Conservation (phyloP, 495 filamentous ascomycete genomes). For the Aspergillus funiculosus region DNA sequence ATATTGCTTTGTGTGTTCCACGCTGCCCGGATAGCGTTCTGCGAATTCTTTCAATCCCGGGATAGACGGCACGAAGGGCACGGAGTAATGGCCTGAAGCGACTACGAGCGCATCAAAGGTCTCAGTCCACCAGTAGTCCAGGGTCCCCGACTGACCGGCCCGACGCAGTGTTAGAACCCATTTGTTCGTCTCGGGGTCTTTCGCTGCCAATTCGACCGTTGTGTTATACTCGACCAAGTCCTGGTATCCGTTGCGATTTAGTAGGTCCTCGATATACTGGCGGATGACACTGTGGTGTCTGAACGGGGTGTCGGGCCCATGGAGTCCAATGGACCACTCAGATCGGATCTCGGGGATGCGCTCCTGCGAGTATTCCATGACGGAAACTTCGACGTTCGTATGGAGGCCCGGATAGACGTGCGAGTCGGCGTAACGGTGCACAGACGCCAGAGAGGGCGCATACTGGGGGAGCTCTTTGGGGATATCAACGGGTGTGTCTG, state of each 20-base stretch:
- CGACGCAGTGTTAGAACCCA: conserved; percentile 36
- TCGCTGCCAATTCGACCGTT: conserved; percentile 37
- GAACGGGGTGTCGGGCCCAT: conserved; percentile 36
- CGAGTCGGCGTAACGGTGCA: conserved; percentile 46
- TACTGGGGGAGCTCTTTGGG: conserved; percentile 43
- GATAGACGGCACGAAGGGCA: conserved; percentile 64
- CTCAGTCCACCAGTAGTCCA: conserved; percentile 43
- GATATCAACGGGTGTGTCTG: conserved; percentile 44
- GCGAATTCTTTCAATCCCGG: conserved; percentile 35
- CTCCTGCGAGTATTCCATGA: conserved; percentile 40
- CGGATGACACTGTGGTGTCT: conserved; percentile 35
- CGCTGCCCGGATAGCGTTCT: conserved; percentile 27
- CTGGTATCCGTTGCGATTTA: conserved; percentile 31
- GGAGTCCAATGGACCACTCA: conserved; percentile 31
- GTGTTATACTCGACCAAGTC: conserved; percentile 37
- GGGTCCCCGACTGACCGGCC: conserved; percentile 17
- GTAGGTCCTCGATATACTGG: conserved; percentile 35
- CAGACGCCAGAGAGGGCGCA: conserved; percentile 30
- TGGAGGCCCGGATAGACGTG: conserved; percentile 36
- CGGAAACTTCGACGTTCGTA: conserved; percentile 36
- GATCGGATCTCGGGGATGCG: conserved; percentile 31
- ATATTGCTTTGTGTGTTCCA: conserved; percentile 40
- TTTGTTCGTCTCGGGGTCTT: conserved; percentile 23
- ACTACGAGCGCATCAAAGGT: conserved; percentile 68
- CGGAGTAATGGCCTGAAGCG: conserved; percentile 72